A percentile compares a stretch with the other conserved stretches of the same genome.
These are phyloP conservation scores for Tetrapisispora taiwanensis DNA, from an alignment of 805 yeast species.

Conservation along the genomic window DNA sequence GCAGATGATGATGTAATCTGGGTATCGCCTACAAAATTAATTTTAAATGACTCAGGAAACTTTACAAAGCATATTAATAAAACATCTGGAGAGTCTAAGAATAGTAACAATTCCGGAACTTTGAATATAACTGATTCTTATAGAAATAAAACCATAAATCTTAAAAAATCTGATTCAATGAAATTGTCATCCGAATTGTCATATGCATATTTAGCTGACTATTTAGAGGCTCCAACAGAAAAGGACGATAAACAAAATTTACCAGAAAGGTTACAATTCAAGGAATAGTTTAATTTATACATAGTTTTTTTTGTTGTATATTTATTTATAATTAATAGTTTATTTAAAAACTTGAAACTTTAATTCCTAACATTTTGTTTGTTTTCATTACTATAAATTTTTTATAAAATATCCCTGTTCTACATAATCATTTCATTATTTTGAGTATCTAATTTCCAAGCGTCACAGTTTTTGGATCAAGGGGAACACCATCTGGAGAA, in stretches of 20 bases:
- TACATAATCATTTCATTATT: too few relatives aligned
- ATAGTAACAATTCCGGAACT: background rate
- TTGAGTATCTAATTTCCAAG: conserved; percentile 15
- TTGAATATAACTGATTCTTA: background rate
- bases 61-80: background rate
- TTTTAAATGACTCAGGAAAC: conserved; percentile 14
- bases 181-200: conserved; percentile 30
- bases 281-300: background rate
- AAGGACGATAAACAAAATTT: conserved; percentile 7
- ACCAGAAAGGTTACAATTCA: conserved; percentile 3
- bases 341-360: too few relatives aligned
- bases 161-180: background rate
- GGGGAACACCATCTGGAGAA: conserved; percentile 56
- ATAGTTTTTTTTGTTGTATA: too few relatives aligned
- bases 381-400: too few relatives aligned
- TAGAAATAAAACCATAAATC: background rate
- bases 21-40: conserved; percentile 28
- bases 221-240: conserved; percentile 8
- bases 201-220: conserved; percentile 35
- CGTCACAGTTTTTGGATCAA: conserved; percentile 55
- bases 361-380: too few relatives aligned
- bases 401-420: too few relatives aligned
- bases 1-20: conserved; percentile 24
- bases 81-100: background rate
- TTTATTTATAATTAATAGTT: too few relatives aligned